phyloP scores from a whole-genome alignment of 2,329 filamentous ascomycete species.

The Penicillium sp. region DNA sequence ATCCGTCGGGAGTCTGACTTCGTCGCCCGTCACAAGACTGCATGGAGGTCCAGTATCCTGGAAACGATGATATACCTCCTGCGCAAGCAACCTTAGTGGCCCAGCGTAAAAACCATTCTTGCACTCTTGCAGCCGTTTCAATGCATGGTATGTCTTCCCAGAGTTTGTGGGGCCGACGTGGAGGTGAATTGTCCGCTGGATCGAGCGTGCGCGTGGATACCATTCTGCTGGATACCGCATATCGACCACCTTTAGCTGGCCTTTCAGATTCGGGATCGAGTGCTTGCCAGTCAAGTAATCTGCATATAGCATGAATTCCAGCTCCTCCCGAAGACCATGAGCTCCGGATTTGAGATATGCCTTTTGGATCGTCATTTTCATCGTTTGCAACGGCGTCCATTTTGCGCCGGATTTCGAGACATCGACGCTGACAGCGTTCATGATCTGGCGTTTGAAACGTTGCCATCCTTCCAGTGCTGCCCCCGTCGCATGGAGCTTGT shows the following conservation, averaged over 20 bases:
- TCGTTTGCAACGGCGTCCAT: constrained; percentile 21
- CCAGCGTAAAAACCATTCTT: constrained; percentile 83
- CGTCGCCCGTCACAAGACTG: constrained; percentile 85
- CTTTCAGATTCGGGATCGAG: constrained; percentile 54
- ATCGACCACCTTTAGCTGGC: constrained; percentile 69
- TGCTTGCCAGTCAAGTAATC: constrained; percentile 60
- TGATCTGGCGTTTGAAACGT: constrained; percentile 32
- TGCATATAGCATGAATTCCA: constrained; percentile 67
- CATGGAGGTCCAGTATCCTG: constrained; percentile 72
- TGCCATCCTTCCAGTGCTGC: constrained; percentile 25
- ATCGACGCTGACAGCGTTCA: constrained; percentile 32
- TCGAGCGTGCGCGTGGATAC: constrained; percentile 77
- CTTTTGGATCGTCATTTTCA: constrained; percentile 50
- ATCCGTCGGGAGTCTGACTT: constrained; percentile 65
- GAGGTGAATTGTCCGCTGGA: constrained; percentile 81
- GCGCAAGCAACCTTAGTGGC: constrained; percentile 80
- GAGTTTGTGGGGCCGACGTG: constrained; percentile 98
- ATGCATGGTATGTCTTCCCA: constrained; percentile 92
- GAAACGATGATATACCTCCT: constrained; percentile 91
- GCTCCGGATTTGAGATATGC: constrained; percentile 58
- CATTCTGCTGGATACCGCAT: constrained; percentile 87
- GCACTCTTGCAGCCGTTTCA: constrained; percentile 76
- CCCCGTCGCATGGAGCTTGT: constrained; percentile 16
- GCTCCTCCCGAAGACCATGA: constrained; percentile 52
- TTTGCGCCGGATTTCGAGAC: constrained; percentile 15